These are phyloP conservation scores for Penicillium sp. DNA, from an alignment of 2,329 filamentous ascomycete species.

Conservation along the genomic window DNA sequence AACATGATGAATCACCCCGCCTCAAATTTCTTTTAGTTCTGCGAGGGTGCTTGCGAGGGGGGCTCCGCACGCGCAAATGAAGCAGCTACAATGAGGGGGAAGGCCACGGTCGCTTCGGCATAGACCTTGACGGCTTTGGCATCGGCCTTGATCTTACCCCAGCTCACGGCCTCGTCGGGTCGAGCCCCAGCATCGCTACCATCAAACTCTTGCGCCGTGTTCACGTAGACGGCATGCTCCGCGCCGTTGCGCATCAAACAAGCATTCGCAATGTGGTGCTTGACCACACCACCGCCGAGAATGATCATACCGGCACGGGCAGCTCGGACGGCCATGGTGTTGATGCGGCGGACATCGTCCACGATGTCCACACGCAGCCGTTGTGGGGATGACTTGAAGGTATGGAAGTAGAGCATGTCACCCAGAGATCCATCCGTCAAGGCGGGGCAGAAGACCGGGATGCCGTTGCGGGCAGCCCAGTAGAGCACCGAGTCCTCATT, in stretches of 20 bases:
- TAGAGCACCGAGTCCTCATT: slow-evolving; percentile 91
- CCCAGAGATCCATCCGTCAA: slow-evolving; percentile 93
- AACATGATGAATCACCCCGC: neutral
- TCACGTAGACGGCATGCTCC: slow-evolving; percentile 96
- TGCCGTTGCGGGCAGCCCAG: slow-evolving; percentile 97
- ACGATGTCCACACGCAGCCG: slow-evolving; percentile 90
- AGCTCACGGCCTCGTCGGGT: slow-evolving; percentile 95
- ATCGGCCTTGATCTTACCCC: slow-evolving; percentile 95
- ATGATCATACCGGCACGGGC: slow-evolving; percentile 94
- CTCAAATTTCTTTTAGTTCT: slow-evolving; percentile 3
- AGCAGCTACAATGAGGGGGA: slow-evolving; percentile 70
- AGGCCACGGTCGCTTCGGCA: slow-evolving; percentile 70
- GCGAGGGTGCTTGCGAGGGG: slow-evolving; percentile 5
- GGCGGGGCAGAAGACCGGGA: slow-evolving; percentile 95
- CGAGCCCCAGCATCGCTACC: slow-evolving; percentile 94
- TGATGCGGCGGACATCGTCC: slow-evolving; percentile 90
- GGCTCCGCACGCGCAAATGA: slow-evolving; percentile 62
- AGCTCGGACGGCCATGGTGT: slow-evolving; percentile 86
- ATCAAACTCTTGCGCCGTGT: slow-evolving; percentile 96
- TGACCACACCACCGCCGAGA: slow-evolving; percentile 90
- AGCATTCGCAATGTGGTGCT: slow-evolving; percentile 98
- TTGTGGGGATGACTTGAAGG: slow-evolving; percentile 82
- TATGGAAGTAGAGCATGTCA: slow-evolving; percentile 99
- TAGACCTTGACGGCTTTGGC: slow-evolving; percentile 87
- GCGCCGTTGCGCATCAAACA: slow-evolving; percentile 97